Evolutionary conservation across 2,329 filamentous ascomycete species (phyloP).

Genomic region (Trichoderma afroharzianum): DNA sequence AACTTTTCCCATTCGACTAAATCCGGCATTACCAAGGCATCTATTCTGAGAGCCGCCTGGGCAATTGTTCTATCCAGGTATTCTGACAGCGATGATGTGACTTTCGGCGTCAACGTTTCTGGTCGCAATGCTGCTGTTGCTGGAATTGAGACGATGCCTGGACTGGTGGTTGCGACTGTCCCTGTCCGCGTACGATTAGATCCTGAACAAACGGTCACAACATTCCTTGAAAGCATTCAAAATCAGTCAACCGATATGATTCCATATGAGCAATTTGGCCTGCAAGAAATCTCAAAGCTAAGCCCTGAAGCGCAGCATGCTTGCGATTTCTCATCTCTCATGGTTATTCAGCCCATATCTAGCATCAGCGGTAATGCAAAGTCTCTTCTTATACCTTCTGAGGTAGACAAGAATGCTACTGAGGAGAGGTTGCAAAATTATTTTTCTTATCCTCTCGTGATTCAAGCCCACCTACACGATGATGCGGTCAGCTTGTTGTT

Average conservation of each 20-base stretch:
- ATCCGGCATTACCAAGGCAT: slow-evolving; percentile 19
- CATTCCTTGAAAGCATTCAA: slow-evolving; percentile 20
- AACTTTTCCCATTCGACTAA: background rate
- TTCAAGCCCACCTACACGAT: slow-evolving; percentile 3
- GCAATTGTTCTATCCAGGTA: slow-evolving; percentile 24
- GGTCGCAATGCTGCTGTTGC: slow-evolving; percentile 28
- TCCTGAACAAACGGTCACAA: slow-evolving; percentile 6
- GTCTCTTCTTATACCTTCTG: background rate
- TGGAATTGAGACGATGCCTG: slow-evolving; percentile 26
- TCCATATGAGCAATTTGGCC: slow-evolving; percentile 22
- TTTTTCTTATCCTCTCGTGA: slow-evolving; percentile 10
- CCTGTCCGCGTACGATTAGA: slow-evolving; percentile 25
- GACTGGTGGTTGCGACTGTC: slow-evolving; percentile 30
- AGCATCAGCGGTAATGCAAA: background rate
- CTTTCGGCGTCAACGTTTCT: slow-evolving; percentile 28
- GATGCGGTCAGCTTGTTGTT: background rate
- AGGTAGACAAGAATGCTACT: background rate
- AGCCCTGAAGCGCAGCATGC: slow-evolving; percentile 20
- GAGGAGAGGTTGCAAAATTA: slow-evolving; percentile 8
- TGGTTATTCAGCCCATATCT: slow-evolving; percentile 26
- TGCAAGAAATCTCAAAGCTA: slow-evolving; percentile 22
- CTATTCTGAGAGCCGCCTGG: slow-evolving; percentile 26
- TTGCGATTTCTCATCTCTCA: slow-evolving; percentile 27
- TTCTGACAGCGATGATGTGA: slow-evolving; percentile 21
- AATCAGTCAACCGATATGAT: background rate